Conservation (phyloP, 129 eudicot genomes). For the Flaveria sonorensis region DNA sequence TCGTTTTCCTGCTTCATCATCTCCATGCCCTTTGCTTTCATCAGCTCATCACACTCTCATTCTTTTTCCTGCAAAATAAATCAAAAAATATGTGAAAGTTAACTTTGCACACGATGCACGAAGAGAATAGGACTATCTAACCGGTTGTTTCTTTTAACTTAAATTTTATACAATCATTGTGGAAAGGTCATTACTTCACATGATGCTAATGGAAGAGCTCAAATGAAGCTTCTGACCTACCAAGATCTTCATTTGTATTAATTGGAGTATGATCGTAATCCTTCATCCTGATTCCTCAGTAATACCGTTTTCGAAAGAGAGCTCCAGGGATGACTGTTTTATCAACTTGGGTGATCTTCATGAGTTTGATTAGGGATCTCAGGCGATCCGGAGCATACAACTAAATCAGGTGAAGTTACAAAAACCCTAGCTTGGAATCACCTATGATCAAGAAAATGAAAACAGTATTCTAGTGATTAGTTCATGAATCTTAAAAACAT, state of each 20-base stretch:
- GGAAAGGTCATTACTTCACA: constrained; percentile 35
- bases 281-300: constrained; percentile 47
- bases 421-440: constrained; percentile 43
- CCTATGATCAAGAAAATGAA: background rate
- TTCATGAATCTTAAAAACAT: background rate
- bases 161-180: background rate
- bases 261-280: constrained; percentile 29
- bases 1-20: constrained; percentile 66
- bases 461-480: background rate
- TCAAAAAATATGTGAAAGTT: background rate
- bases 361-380: constrained; percentile 43
- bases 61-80: constrained; percentile 39
- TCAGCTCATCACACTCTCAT: constrained; percentile 42
- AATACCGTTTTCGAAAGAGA: constrained; percentile 81
- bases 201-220: constrained; percentile 60
- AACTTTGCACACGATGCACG: background rate
- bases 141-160: background rate
- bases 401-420: constrained; percentile 73
- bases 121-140: background rate
- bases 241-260: constrained; percentile 28
- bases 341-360: constrained; percentile 47
- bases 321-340: constrained; percentile 50
- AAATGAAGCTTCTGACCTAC: constrained; percentile 64
- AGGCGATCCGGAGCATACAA: constrained; percentile 66
- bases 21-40: constrained; percentile 53